Conservation (phyloP, 257 asterid species). For the Cordia subcordata region DNA sequence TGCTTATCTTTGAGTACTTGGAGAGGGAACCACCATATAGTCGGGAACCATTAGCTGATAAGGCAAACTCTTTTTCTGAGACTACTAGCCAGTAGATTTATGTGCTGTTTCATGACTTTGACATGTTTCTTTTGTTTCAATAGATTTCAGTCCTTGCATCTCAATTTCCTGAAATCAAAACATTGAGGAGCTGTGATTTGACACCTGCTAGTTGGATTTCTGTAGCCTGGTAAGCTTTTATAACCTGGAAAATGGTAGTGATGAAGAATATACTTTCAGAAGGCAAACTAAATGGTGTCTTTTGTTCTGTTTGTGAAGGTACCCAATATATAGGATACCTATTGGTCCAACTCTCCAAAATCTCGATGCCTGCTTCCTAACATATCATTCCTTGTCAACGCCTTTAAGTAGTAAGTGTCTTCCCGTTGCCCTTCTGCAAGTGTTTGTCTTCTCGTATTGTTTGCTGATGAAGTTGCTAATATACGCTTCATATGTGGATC, state of each 20-base stretch:
- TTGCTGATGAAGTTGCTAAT: neutral
- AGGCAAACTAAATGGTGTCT: neutral
- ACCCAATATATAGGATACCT: conserved; percentile 43
- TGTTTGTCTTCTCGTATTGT: neutral
- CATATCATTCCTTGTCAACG: conserved; percentile 51
- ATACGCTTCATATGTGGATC: neutral
- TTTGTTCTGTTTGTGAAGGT: conserved; percentile 43
- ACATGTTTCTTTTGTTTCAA: conserved; percentile 16
- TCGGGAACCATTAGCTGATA: conserved; percentile 86
- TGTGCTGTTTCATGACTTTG: neutral
- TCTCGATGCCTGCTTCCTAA: conserved; percentile 32
- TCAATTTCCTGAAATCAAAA: conserved; percentile 55
- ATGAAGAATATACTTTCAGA: neutral
- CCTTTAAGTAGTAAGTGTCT: conserved; percentile 41
- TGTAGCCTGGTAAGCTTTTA: conserved; percentile 70
- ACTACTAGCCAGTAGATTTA: neutral
- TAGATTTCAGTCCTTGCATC: conserved; percentile 64
- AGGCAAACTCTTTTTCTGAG: conserved; percentile 38
- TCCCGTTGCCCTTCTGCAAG: conserved; percentile 1
- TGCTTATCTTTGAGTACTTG: conserved; percentile 61
- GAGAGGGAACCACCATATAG: conserved; percentile 70
- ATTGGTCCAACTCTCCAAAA: conserved; percentile 30
- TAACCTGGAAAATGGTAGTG: neutral
- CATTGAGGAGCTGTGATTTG: conserved; percentile 68
- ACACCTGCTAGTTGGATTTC: conserved; percentile 84